Percentiles rank a stretch among this genome's conserved stretches.
Evolutionary conservation across 164 flowering plant species (phyloP).

Genomic region (Vitis rotundifolia): DNA sequence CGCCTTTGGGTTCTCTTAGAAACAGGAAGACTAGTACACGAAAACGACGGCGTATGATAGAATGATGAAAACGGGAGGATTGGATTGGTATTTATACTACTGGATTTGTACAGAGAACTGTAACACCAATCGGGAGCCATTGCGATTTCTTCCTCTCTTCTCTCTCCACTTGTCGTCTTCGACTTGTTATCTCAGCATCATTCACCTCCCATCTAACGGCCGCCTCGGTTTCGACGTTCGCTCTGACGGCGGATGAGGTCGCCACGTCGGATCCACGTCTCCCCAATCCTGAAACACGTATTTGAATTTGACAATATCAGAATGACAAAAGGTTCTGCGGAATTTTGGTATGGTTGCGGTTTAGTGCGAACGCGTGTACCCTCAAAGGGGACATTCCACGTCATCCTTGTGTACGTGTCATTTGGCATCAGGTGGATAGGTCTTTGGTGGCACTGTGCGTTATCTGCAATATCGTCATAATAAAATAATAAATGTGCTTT

Average conservation of each 20-base stretch:
- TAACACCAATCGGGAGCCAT: constrained; percentile 23
- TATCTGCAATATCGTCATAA: too few species aligned
- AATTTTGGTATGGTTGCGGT: background rate
- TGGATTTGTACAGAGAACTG: background rate
- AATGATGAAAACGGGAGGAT: background rate
- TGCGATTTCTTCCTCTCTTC: background rate
- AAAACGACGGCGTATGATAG: constrained; percentile 1
- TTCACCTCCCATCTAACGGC: constrained; percentile 3
- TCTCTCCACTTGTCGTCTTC: background rate
- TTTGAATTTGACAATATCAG: background rate
- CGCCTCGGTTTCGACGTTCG: background rate
- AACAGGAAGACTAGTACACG: constrained; percentile 1
- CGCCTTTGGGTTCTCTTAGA: background rate
- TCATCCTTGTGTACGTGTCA: too few species aligned
- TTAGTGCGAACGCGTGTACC: background rate
- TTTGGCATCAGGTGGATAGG: too few species aligned
- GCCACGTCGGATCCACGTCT: constrained; percentile 29
- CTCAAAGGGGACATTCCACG: too few species aligned
- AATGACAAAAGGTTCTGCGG: background rate
- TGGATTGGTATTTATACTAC: constrained; percentile 22
- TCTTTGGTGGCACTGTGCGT: too few species aligned
- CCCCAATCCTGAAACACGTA: constrained; percentile 9
- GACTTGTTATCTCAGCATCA: background rate
- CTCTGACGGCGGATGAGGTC: constrained; percentile 7
- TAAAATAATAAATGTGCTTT: background rate